Evolutionary conservation across 257 asterid genomes (phyloP).

Genomic region (Henckelia pumila): DNA sequence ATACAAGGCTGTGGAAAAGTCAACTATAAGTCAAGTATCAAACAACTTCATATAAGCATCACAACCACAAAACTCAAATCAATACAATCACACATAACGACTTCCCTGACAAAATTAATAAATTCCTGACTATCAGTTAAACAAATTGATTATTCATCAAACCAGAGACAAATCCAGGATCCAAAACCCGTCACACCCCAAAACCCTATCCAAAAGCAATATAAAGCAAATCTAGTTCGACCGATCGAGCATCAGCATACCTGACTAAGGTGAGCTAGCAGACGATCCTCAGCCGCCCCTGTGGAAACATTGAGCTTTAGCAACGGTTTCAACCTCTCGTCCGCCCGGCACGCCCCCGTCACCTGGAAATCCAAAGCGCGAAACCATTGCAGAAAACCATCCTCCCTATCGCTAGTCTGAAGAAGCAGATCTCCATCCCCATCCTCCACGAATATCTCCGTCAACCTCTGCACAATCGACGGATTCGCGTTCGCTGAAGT

Average conservation of each 20-base stretch:
- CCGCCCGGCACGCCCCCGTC: slow-evolving; percentile 93
- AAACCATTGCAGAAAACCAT: slow-evolving; percentile 65
- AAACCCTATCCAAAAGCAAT: background rate
- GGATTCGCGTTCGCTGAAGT: slow-evolving; percentile 32
- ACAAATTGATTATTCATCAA: background rate
- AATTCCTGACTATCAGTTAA: background rate
- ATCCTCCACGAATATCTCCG: slow-evolving; percentile 49
- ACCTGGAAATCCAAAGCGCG: slow-evolving; percentile 84
- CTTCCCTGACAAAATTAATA: background rate
- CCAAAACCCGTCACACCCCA: background rate
- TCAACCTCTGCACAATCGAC: slow-evolving; percentile 49
- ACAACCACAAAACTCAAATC: background rate
- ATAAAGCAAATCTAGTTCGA: background rate
- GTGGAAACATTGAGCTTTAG: slow-evolving; percentile 66
- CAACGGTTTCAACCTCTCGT: slow-evolving; percentile 95
- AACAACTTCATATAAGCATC: background rate
- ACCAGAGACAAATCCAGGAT: background rate
- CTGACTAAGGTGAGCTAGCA: slow-evolving; percentile 75
- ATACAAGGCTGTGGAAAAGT: background rate
- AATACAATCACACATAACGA: background rate
- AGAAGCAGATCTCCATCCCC: slow-evolving; percentile 62
- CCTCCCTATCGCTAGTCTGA: slow-evolving; percentile 54
- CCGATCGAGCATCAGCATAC: slow-evolving; percentile 31
- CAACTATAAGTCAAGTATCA: background rate
- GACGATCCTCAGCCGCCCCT: slow-evolving; percentile 75